A percentile compares a stretch with the other conserved stretches of the same genome.
Evolutionary conservation across 1,284 basidiomycete species (phyloP).

Genomic region (Crocinoboletus sp.): DNA sequence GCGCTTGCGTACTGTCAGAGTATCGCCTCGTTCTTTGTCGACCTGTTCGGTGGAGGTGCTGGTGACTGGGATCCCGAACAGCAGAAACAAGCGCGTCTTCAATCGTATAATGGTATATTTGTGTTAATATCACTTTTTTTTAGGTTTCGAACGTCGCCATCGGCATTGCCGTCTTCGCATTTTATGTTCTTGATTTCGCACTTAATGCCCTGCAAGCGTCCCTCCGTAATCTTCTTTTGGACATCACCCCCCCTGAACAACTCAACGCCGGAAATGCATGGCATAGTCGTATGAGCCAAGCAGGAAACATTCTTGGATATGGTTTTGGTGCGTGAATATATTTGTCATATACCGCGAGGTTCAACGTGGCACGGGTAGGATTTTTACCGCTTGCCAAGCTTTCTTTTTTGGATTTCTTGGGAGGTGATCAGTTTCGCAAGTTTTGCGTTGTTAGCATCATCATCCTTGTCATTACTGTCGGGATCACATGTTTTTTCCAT

Average conservation of each 20-base stretch:
- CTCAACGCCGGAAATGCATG: slow-evolving; percentile 95
- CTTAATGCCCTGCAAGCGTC: slow-evolving; percentile 95
- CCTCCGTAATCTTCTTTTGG: slow-evolving; percentile 86
- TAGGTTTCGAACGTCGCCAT: slow-evolving; percentile 74
- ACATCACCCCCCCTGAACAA: slow-evolving; percentile 84
- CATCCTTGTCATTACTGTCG: slow-evolving; percentile 78
- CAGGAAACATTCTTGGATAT: slow-evolving; percentile 93
- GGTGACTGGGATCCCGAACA: slow-evolving; percentile 90
- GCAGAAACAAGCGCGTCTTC: slow-evolving; percentile 47
- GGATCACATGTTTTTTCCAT: slow-evolving; percentile 81
- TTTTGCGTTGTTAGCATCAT: slow-evolving; percentile 86
- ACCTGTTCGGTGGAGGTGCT: slow-evolving; percentile 69
- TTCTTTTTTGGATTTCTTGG: slow-evolving; percentile 74
- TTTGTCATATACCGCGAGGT: background rate
- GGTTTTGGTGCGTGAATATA: slow-evolving; percentile 62
- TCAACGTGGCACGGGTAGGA: slow-evolving; percentile 40
- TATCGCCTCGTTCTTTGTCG: slow-evolving; percentile 72
- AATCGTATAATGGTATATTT: background rate
- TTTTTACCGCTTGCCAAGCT: slow-evolving; percentile 80
- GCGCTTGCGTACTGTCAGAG: slow-evolving; percentile 84
- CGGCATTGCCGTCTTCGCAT: slow-evolving; percentile 82
- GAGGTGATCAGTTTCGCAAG: slow-evolving; percentile 93
- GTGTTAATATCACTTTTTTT: slow-evolving; percentile 1
- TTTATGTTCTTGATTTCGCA: slow-evolving; percentile 94
- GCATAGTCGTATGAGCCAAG: slow-evolving; percentile 93